These are phyloP conservation scores for Quercus variabilis DNA, from an alignment of 306 rosid genomes.

Conservation along the genomic window DNA sequence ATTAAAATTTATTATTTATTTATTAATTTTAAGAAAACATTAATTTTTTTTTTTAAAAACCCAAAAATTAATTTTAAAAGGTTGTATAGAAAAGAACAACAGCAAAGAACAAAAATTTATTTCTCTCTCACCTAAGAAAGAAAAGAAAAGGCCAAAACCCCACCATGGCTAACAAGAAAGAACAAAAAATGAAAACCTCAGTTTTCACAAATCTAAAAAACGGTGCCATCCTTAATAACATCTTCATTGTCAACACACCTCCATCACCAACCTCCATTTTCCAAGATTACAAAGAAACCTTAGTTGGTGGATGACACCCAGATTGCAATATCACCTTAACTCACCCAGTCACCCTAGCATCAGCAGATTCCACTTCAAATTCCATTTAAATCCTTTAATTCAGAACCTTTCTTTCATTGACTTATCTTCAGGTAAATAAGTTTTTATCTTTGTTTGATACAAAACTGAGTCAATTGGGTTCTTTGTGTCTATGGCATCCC, in stretches of 20 bases:
- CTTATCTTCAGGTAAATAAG: slow-evolving; percentile 55
- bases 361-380: slow-evolving; percentile 78
- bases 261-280: background rate
- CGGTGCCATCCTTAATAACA: slow-evolving; percentile 65
- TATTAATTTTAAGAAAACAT: no score
- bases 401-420: slow-evolving; percentile 53
- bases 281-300: slow-evolving; percentile 32
- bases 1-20: no score
- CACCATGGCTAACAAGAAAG: slow-evolving; percentile 33
- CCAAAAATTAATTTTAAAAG: no score
- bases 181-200: slow-evolving; percentile 43
- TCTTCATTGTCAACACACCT: slow-evolving; percentile 50
- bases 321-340: slow-evolving; percentile 60
- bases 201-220: slow-evolving; percentile 69
- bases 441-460: background rate
- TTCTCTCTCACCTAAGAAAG: background rate
- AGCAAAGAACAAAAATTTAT: no score
- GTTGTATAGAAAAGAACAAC: no score
- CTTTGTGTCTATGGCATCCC: no score
- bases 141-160: background rate
- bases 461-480: no score
- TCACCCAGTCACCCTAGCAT: slow-evolving; percentile 91
- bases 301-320: slow-evolving; percentile 65
- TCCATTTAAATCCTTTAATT: slow-evolving; percentile 42
- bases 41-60: no score